phyloP scores from a whole-genome alignment of 169 alveolate species.

The Theileria orientalis region DNA sequence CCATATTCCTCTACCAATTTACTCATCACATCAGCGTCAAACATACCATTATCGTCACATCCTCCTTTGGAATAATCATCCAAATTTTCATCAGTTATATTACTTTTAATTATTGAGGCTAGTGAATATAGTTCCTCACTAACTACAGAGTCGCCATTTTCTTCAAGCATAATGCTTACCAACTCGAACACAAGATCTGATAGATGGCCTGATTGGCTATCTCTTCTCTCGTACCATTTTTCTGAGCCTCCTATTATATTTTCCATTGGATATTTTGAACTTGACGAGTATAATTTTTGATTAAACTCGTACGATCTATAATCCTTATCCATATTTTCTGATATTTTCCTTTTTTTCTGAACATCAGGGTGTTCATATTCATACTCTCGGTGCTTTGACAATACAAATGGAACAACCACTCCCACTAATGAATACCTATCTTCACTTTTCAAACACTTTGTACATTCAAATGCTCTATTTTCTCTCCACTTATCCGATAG shows the following conservation, averaged over 20 bases:
- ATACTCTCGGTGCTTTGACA: conserved; percentile 15
- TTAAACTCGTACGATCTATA: neutral
- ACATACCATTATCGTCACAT: neutral
- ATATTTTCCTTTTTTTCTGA: neutral
- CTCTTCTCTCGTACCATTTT: conserved; percentile 24
- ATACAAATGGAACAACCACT: neutral
- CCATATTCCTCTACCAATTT: conserved; percentile 20
- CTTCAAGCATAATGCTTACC: too few relatives aligned
- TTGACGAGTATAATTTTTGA: neutral
- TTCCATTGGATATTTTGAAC: neutral
- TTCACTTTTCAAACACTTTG: neutral
- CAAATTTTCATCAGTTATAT: neutral
- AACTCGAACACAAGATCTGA: too few relatives aligned
- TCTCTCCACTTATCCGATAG: neutral
- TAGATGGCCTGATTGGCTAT: neutral
- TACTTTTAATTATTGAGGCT: neutral
- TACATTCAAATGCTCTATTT: neutral
- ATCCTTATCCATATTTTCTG: neutral
- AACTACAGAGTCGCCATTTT: neutral
- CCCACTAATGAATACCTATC: neutral
- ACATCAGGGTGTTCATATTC: conserved; percentile 1
- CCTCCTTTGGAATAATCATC: neutral
- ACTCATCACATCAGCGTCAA: conserved; percentile 14
- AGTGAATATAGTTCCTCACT: neutral
- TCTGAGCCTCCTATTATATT: conserved; percentile 3